phyloP scores from a whole-genome alignment of 2,329 filamentous ascomycete genomes.

The Aspergillus sp. region DNA sequence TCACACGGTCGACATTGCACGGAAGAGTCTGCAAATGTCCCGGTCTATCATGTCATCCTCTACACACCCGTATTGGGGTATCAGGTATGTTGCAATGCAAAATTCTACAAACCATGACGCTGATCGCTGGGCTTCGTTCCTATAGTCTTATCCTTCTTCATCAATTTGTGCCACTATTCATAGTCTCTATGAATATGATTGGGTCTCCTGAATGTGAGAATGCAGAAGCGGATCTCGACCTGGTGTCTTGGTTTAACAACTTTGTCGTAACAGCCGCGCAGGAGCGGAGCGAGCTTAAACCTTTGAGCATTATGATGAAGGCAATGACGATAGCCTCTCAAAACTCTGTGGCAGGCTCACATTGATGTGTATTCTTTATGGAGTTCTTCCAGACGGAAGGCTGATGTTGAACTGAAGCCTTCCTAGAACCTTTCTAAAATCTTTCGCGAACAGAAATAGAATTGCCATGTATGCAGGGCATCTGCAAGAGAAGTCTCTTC shows the following conservation, averaged over 20 bases:
- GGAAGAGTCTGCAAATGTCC: conserved; percentile 9
- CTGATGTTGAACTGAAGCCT: no score
- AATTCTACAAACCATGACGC: background rate
- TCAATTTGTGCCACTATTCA: conserved; percentile 19
- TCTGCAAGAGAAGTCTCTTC: no score
- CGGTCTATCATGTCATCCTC: conserved; percentile 1
- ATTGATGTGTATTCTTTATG: background rate
- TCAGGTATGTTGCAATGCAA: conserved; percentile 1
- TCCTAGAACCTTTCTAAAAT: no score
- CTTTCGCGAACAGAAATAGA: no score
- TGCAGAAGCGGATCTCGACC: conserved; percentile 8
- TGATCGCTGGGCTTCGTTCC: background rate
- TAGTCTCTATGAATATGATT: conserved; percentile 16
- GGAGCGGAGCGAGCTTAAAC: conserved; percentile 13
- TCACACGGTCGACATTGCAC: conserved; percentile 14
- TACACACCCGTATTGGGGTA: conserved; percentile 7
- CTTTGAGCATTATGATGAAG: background rate
- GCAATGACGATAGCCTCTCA: background rate
- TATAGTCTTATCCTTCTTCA: conserved; percentile 18
- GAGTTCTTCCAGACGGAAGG: no score
- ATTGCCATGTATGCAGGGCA: no score
- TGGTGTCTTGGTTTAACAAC: conserved; percentile 14
- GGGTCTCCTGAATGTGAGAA: conserved; percentile 6
- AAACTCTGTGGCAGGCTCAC: background rate
- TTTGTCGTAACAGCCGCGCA: conserved; percentile 11